Evolutionary conservation across 2,329 filamentous ascomycete genomes (phyloP).

Genomic region (Kalaharituber pfeilii): DNA sequence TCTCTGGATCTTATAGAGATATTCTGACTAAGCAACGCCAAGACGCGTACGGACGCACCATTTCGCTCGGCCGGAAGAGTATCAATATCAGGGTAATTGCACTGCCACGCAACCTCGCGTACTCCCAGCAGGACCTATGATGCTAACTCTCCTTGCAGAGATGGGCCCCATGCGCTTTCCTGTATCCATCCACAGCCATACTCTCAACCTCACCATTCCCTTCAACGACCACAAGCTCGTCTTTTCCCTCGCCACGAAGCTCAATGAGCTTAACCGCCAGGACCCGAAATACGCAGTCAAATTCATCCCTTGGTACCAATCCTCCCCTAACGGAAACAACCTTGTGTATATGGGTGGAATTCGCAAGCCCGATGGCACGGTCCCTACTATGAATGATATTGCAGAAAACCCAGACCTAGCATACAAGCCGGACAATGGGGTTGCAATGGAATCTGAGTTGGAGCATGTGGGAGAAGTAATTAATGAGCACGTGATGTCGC

Average conservation of each 20-base stretch:
- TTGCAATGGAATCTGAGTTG: not conserved
- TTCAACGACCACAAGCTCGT: constrained; percentile 48
- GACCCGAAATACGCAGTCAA: constrained; percentile 34
- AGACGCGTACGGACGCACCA: constrained; percentile 46
- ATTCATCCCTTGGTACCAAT: constrained; percentile 47
- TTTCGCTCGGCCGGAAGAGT: constrained; percentile 41
- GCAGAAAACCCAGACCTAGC: constrained; percentile 26
- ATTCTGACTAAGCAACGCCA: not conserved
- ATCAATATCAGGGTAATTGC: constrained; percentile 41
- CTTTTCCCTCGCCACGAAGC: constrained; percentile 42
- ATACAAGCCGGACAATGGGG: constrained; percentile 26
- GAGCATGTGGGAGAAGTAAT: constrained; percentile 18
- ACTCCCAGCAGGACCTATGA: constrained; percentile 1
- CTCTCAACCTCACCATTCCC: constrained; percentile 39
- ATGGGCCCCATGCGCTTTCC: constrained; percentile 51
- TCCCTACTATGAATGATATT: constrained; percentile 33
- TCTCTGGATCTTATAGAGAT: not conserved
- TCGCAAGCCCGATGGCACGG: constrained; percentile 35
- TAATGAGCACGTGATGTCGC: constrained; percentile 25
- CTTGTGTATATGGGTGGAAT: constrained; percentile 30
- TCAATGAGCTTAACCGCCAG: constrained; percentile 44
- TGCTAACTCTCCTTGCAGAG: constrained; percentile 26
- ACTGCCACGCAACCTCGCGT: not conserved
- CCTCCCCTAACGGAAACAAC: constrained; percentile 37
- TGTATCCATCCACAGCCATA: constrained; percentile 32